These are phyloP conservation scores for Chalciporus pseudorubinellus DNA, from an alignment of 768 basidiomycete species.

Conservation along the genomic window DNA sequence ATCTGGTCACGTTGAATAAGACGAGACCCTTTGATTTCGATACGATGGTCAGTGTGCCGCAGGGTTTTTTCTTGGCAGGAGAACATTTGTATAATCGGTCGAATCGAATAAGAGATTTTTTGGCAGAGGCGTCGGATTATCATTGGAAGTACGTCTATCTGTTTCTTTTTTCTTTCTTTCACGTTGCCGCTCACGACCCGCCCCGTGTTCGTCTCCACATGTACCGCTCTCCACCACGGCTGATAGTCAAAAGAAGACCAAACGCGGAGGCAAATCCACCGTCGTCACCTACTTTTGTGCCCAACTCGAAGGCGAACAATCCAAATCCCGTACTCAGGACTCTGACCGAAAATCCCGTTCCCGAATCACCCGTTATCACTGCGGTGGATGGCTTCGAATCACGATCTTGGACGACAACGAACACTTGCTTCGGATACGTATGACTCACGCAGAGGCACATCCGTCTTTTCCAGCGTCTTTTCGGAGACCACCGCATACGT, in stretches of 20 bases:
- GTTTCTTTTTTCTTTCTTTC: neutral
- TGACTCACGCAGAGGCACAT: slow-evolving; percentile 36
- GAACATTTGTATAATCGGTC: slow-evolving; percentile 37
- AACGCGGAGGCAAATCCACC: slow-evolving; percentile 34
- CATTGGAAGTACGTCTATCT: slow-evolving; percentile 33
- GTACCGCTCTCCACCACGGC: no score
- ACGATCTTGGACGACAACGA: slow-evolving; percentile 38
- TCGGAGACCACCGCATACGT: slow-evolving; percentile 32
- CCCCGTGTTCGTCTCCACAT: no score
- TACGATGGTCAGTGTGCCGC: slow-evolving; percentile 34
- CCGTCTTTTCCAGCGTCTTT: slow-evolving; percentile 33
- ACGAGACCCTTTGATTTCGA: slow-evolving; percentile 33
- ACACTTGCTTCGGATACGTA: slow-evolving; percentile 33
- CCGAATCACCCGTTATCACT: slow-evolving; percentile 35
- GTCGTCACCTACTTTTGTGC: slow-evolving; percentile 37
- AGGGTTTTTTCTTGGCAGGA: slow-evolving; percentile 31
- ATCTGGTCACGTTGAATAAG: slow-evolving; percentile 33
- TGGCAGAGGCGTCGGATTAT: slow-evolving; percentile 35
- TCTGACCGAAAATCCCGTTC: slow-evolving; percentile 34
- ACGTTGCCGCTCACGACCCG: neutral
- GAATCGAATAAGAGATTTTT: slow-evolving; percentile 33
- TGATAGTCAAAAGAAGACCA: slow-evolving; percentile 33
- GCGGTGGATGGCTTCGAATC: slow-evolving; percentile 35
- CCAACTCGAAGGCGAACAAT: slow-evolving; percentile 34
- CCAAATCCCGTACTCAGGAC: slow-evolving; percentile 33